Conservation (phyloP, 192 early-diverging fungal genomes). For the Geranomyces variabilis region DNA sequence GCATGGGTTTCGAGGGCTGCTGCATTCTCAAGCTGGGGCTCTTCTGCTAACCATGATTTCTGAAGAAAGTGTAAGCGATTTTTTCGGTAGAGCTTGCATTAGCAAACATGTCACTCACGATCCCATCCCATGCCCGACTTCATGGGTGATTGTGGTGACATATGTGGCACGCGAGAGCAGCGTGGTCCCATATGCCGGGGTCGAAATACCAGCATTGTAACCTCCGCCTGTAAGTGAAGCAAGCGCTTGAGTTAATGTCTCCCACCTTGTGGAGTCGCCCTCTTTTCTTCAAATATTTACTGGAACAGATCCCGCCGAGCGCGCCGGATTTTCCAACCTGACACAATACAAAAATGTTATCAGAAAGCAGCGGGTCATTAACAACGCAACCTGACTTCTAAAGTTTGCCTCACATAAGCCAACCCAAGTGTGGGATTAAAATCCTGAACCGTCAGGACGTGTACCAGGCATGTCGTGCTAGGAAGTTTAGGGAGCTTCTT, state of each 20-base stretch:
- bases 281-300: too few relatives aligned
- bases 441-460: constrained; percentile 36
- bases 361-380: background rate
- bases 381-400: too few relatives aligned
- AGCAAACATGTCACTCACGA: constrained; percentile 24
- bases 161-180: constrained; percentile 19
- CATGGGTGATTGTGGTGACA: constrained; percentile 33
- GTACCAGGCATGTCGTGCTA: constrained; percentile 14
- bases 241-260: too few relatives aligned
- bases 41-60: constrained; percentile 22
- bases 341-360: background rate
- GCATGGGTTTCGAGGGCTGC: too few relatives aligned
- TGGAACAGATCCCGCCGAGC: constrained; percentile 30
- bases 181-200: constrained; percentile 14
- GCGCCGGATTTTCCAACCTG: constrained; percentile 10
- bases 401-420: constrained; percentile 24
- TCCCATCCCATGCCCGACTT: constrained; percentile 38
- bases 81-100: too few relatives aligned
- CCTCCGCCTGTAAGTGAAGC: too few relatives aligned
- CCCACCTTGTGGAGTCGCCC: too few relatives aligned
- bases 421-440: constrained; percentile 31
- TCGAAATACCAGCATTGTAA: constrained; percentile 34
- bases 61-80: background rate
- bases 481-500: constrained; percentile 18
- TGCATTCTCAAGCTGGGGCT: too few relatives aligned